These are phyloP conservation scores for Paramyrothecium roridum DNA, from an alignment of 2,329 filamentous ascomycete genomes.

Conservation along the genomic window DNA sequence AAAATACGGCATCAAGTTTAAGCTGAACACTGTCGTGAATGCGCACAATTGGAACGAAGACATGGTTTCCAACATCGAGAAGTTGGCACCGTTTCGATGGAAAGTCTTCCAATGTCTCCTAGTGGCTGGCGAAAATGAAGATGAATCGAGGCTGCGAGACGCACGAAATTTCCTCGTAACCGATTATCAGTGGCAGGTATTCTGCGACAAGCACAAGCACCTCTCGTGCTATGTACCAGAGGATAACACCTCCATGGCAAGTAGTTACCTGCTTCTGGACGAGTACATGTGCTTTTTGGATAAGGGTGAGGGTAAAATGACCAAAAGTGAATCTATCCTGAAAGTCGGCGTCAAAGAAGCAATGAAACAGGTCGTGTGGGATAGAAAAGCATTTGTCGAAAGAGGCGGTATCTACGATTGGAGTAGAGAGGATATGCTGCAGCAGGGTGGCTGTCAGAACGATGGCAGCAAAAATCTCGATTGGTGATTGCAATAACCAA, in stretches of 20 bases:
- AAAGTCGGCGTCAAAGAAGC: slow-evolving; percentile 44
- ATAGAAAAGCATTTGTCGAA: slow-evolving; percentile 37
- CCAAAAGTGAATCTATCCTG: slow-evolving; percentile 31
- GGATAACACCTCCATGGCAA: slow-evolving; percentile 46
- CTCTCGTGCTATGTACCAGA: slow-evolving; percentile 43
- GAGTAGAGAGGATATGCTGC: slow-evolving; percentile 20
- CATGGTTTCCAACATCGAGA: slow-evolving; percentile 35
- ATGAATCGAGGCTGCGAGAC: slow-evolving; percentile 32
- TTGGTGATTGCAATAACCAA: background rate
- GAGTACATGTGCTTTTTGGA: slow-evolving; percentile 50
- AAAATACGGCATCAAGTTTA: slow-evolving; percentile 48
- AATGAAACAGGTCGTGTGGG: slow-evolving; percentile 41
- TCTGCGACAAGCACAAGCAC: slow-evolving; percentile 40
- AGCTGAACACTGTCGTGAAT: slow-evolving; percentile 54
- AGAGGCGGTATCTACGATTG: slow-evolving; percentile 49
- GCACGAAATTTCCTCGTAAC: slow-evolving; percentile 41
- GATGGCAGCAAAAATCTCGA: background rate
- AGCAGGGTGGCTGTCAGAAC: background rate
- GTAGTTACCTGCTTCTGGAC: slow-evolving; percentile 48
- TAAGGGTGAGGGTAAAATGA: slow-evolving; percentile 29
- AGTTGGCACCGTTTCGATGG: slow-evolving; percentile 48
- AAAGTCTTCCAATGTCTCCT: slow-evolving; percentile 54
- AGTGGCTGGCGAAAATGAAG: slow-evolving; percentile 51
- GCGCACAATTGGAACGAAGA: slow-evolving; percentile 46
- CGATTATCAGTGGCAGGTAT: slow-evolving; percentile 40